These are phyloP conservation scores for Neonothopanus nambi DNA, from an alignment of 1,284 basidiomycete genomes.

Conservation along the genomic window DNA sequence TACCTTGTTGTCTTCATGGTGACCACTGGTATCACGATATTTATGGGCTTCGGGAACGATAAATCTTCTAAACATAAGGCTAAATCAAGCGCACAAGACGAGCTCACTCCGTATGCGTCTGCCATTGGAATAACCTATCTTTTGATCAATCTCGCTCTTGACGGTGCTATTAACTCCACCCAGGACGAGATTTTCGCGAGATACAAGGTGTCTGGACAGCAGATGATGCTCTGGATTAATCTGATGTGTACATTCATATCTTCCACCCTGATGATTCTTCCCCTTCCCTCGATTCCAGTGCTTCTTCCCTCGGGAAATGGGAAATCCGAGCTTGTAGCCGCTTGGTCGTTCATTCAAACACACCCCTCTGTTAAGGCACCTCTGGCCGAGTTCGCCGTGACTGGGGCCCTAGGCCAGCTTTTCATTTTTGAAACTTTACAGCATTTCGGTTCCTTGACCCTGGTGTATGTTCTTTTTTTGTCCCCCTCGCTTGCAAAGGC, in stretches of 20 bases:
- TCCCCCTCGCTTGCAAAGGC: neutral
- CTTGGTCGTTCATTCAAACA: constrained; percentile 72
- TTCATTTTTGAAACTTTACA: constrained; percentile 99
- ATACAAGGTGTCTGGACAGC: constrained; percentile 84
- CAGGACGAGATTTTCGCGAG: constrained; percentile 94
- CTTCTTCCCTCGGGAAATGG: constrained; percentile 63
- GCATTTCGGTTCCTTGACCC: constrained; percentile 92
- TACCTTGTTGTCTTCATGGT: constrained; percentile 93
- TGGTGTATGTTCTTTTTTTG: constrained; percentile 64
- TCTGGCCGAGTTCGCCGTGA: constrained; percentile 83
- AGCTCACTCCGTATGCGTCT: constrained; percentile 46
- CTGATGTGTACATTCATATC: constrained; percentile 76
- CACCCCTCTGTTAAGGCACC: constrained; percentile 84
- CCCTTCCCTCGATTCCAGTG: constrained; percentile 75
- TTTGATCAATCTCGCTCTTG: constrained; percentile 85
- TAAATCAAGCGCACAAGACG: constrained; percentile 17
- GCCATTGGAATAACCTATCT: constrained; percentile 73
- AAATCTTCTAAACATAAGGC: constrained; percentile 45
- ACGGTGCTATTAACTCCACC: constrained; percentile 96
- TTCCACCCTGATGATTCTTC: constrained; percentile 64
- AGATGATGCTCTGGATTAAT: constrained; percentile 99
- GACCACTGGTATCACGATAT: constrained; percentile 90
- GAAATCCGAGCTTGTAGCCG: constrained; percentile 67
- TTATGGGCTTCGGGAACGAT: constrained; percentile 86
- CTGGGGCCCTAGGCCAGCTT: constrained; percentile 92